Conservation (phyloP, 768 basidiomycete genomes). For the Rhodotorula diobovata region DNA sequence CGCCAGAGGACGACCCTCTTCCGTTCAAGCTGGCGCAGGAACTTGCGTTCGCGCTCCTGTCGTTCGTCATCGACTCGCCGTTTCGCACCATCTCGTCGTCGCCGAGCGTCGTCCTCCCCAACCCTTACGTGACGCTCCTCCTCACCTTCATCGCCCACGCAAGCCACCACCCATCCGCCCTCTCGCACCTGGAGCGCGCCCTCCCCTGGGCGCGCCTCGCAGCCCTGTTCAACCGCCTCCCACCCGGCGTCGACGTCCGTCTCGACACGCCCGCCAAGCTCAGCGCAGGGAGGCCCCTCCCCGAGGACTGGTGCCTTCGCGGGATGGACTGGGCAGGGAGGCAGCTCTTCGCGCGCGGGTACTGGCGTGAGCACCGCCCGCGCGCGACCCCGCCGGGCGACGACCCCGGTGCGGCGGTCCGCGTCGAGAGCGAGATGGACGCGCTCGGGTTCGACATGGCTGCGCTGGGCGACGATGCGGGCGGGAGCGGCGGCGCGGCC, state of each 20-base stretch:
- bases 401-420: slow-evolving; percentile 51
- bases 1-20: slow-evolving; percentile 55
- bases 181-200: slow-evolving; percentile 63
- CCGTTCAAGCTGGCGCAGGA: slow-evolving; percentile 70
- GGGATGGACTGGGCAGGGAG: slow-evolving; percentile 96
- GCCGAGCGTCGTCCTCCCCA: slow-evolving; percentile 54
- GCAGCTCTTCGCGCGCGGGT: slow-evolving; percentile 84
- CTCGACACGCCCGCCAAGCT: slow-evolving; percentile 54
- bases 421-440: slow-evolving; percentile 62
- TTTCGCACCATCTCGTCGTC: slow-evolving; percentile 49
- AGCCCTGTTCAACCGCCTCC: slow-evolving; percentile 60
- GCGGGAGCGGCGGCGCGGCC: slow-evolving; percentile 39
- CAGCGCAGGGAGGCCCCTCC: slow-evolving; percentile 59
- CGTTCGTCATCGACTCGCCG: slow-evolving; percentile 64
- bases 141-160: slow-evolving; percentile 83
- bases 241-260: slow-evolving; percentile 38
- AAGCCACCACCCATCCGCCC: slow-evolving; percentile 60
- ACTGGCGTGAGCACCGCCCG: slow-evolving; percentile 61
- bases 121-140: slow-evolving; percentile 79
- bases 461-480: slow-evolving; percentile 51
- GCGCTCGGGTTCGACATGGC: slow-evolving; percentile 52
- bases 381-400: slow-evolving; percentile 50
- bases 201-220: slow-evolving; percentile 81
- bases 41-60: slow-evolving; percentile 72
- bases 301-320: slow-evolving; percentile 91